phyloP scores from a whole-genome alignment of 2,329 filamentous ascomycete species.

The Apiospora kogelbergensis region DNA sequence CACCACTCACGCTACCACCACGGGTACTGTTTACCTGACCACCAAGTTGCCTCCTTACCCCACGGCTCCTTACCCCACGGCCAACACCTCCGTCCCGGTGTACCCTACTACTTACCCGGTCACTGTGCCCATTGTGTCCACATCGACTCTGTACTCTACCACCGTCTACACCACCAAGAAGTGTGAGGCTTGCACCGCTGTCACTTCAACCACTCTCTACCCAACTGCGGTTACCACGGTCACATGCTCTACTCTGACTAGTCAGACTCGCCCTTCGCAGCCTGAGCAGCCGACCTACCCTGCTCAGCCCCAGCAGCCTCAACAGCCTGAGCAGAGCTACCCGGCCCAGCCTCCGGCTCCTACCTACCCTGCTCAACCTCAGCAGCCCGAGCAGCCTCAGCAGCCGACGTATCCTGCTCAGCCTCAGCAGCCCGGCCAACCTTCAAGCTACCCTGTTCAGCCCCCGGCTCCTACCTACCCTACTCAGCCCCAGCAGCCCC shows the following conservation, averaged over 20 bases:
- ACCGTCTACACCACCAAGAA: background rate
- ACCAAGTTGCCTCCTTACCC: background rate
- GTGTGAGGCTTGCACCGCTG: background rate
- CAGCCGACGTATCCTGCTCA: background rate
- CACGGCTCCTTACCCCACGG: background rate
- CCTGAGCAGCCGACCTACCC: background rate
- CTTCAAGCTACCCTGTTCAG: background rate
- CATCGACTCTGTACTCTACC: background rate
- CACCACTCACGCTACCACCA: background rate
- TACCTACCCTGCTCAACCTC: background rate
- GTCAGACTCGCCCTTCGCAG: background rate
- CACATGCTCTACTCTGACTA: background rate
- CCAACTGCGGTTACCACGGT: background rate
- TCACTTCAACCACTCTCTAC: background rate
- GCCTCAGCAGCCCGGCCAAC: background rate
- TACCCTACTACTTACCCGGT: background rate
- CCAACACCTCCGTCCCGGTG: background rate
- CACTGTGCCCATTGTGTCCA: background rate
- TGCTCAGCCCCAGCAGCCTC: background rate
- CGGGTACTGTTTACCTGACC: background rate
- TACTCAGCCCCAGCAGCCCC: background rate
- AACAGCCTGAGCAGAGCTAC: slow-evolving; percentile 1
- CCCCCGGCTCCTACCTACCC: background rate
- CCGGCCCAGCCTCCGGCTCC: background rate
- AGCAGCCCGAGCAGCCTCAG: background rate